Evolutionary conservation across 1,284 basidiomycete species (phyloP).

Genomic region (Ganoderma resinaceum): DNA sequence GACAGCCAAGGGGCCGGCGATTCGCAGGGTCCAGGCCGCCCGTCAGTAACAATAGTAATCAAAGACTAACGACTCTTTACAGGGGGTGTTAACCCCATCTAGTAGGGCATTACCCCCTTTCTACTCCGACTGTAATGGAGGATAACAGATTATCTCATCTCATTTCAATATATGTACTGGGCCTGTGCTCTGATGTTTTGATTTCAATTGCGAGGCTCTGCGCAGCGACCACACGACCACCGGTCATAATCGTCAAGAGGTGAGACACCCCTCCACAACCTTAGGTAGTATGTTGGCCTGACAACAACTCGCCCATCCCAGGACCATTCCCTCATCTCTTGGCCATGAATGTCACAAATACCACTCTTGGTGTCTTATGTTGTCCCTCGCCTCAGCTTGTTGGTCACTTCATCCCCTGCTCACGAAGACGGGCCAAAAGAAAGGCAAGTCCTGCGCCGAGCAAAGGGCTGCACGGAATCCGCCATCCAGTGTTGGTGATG

Average conservation of each 20-base stretch:
- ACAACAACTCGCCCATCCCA: neutral
- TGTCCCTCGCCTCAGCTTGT: neutral
- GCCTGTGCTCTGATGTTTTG: neutral
- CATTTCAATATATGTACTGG: too few species aligned
- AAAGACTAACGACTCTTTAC: neutral
- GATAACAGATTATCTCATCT: neutral
- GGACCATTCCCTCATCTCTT: neutral
- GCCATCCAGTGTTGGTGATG: neutral
- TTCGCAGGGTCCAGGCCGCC: slow-evolving; percentile 5
- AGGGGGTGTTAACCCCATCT: neutral
- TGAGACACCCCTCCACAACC: neutral
- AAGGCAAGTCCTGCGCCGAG: neutral
- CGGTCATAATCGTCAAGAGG: neutral
- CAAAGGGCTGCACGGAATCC: neutral
- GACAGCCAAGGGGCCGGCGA: neutral
- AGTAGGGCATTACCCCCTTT: neutral
- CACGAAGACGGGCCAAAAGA: neutral
- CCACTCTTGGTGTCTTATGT: neutral
- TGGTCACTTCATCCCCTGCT: neutral
- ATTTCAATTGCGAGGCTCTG: neutral
- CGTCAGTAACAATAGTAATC: neutral
- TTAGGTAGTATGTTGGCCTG: too few species aligned
- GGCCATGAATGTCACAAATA: neutral
- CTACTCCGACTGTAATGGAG: neutral
- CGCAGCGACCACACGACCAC: neutral